These are phyloP conservation scores for Penicillium sp. DNA, from an alignment of 2,329 filamentous ascomycete species.

Conservation along the genomic window DNA sequence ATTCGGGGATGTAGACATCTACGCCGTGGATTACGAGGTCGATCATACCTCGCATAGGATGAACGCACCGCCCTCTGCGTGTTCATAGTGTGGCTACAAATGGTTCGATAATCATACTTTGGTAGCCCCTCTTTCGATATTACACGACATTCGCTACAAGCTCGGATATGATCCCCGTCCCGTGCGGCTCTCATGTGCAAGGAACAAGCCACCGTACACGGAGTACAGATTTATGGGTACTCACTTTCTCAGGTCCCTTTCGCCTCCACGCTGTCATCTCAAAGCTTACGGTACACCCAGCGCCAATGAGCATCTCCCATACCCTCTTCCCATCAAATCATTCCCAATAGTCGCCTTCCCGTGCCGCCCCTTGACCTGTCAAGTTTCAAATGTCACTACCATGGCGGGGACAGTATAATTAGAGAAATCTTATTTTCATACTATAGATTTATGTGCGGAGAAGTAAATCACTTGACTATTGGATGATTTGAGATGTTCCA, in stretches of 20 bases:
- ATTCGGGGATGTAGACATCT: not conserved
- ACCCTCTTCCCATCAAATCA: constrained; percentile 12
- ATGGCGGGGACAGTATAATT: constrained; percentile 3
- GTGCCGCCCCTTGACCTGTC: constrained; percentile 21
- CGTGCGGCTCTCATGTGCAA: constrained; percentile 17
- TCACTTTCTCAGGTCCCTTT: not conserved
- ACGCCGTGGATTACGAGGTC: not conserved
- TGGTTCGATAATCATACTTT: not conserved
- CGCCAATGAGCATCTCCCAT: constrained; percentile 11
- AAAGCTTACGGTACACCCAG: not conserved
- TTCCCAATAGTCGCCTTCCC: constrained; percentile 24
- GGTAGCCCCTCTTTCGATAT: not conserved
- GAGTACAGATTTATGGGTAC: not conserved
- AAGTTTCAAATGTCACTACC: constrained; percentile 19
- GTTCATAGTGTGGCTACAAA: not conserved
- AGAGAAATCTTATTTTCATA: not conserved
- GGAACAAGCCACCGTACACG: constrained; percentile 7
- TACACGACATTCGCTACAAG: not conserved
- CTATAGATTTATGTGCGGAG: not conserved
- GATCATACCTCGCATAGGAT: constrained; percentile 1
- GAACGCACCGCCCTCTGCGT: not conserved
- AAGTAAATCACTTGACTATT: not conserved
- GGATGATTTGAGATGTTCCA: constrained; percentile 3
- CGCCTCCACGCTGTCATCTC: constrained; percentile 1
- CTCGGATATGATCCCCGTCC: not conserved